Evolutionary conservation across 2,329 filamentous ascomycete genomes (phyloP).

Genomic region (Erysiphe pulchra): DNA sequence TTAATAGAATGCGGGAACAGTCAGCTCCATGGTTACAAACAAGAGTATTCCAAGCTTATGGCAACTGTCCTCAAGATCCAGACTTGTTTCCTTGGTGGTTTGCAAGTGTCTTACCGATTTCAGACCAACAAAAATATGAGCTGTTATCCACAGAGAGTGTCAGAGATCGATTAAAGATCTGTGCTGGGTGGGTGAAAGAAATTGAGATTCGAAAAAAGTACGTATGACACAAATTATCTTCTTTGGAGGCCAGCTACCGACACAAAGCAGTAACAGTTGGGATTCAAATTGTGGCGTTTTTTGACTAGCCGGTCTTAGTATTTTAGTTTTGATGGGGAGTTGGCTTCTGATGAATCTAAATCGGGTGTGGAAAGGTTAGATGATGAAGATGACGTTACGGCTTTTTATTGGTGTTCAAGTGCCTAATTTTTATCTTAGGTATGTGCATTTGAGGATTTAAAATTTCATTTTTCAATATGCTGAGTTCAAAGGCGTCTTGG

Average conservation of each 20-base stretch:
- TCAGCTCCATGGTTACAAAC: slow-evolving; percentile 53
- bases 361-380: too few relatives aligned
- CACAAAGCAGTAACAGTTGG: slow-evolving; percentile 3
- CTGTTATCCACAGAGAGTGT: slow-evolving; percentile 52
- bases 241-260: not conserved
- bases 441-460: too few relatives aligned
- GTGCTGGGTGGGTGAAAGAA: slow-evolving; percentile 50
- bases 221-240: not conserved
- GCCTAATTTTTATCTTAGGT: too few relatives aligned
- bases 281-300: slow-evolving; percentile 8
- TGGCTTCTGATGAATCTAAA: not conserved
- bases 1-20: slow-evolving; percentile 38
- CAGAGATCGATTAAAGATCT: slow-evolving; percentile 58
- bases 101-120: slow-evolving; percentile 53
- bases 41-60: slow-evolving; percentile 47
- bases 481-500: too few relatives aligned
- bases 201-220: slow-evolving; percentile 9
- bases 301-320: slow-evolving; percentile 9
- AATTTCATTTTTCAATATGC: too few relatives aligned
- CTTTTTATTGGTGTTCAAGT: too few relatives aligned
- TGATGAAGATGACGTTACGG: too few relatives aligned
- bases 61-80: slow-evolving; percentile 47
- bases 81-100: slow-evolving; percentile 77
- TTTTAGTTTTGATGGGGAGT: slow-evolving; percentile 3
- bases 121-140: slow-evolving; percentile 54